These are phyloP conservation scores for Proteromonas lacertae DNA, from an alignment of 352 stramenopile genomes.

Conservation along the genomic window DNA sequence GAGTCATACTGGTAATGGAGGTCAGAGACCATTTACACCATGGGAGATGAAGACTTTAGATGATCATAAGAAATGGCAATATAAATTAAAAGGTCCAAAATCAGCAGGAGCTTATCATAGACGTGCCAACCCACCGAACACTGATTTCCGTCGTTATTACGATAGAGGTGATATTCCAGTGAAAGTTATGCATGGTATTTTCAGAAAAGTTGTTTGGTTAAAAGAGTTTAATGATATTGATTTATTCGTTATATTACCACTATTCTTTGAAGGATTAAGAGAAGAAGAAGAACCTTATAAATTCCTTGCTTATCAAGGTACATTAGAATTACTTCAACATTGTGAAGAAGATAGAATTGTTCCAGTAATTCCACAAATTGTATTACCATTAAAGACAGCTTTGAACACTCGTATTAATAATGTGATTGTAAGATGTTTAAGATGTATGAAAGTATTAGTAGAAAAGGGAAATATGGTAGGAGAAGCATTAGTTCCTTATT, in stretches of 20 bases:
- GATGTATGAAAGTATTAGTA: conserved; percentile 73
- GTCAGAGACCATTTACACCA: too few species aligned
- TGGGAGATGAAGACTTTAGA: too few species aligned
- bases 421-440: conserved; percentile 78
- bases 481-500: conserved; percentile 79
- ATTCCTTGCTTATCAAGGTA: conserved; percentile 69
- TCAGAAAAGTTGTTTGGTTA: conserved; percentile 87
- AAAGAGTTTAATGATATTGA: conserved; percentile 39
- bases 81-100: too few species aligned
- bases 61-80: too few species aligned
- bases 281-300: conserved; percentile 76
- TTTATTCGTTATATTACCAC: conserved; percentile 86
- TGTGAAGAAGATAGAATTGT: conserved; percentile 66
- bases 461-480: conserved; percentile 66
- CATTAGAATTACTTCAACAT: conserved; percentile 87
- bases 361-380: conserved; percentile 75
- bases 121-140: conserved; percentile 62
- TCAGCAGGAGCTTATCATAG: conserved; percentile 68
- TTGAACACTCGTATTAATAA: conserved; percentile 55
- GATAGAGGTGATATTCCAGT: conserved; percentile 70
- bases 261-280: conserved; percentile 84
- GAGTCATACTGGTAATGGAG: too few species aligned
- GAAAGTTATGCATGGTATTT: conserved; percentile 69
- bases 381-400: conserved; percentile 79
- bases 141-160: conserved; percentile 29